Base-by-base conservation (phyloP, 2,329 filamentous ascomycete species). In the Pseudopithomyces maydicus region DNA sequence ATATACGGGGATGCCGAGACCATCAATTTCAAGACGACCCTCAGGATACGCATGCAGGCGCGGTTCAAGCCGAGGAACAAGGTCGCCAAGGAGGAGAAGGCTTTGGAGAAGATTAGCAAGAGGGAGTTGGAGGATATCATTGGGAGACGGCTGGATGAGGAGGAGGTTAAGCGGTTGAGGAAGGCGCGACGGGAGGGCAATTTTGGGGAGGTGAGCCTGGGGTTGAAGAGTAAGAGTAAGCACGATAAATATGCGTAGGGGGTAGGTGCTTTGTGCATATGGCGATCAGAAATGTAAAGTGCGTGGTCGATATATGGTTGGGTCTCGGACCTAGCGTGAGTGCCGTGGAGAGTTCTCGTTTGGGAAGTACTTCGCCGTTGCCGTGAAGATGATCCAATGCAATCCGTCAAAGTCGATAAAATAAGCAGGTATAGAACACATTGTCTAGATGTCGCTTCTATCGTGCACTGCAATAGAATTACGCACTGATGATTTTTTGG, bases 1-100 rank as follows among this genome's bases (percentile, higher is more conserved):
- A 93, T 64, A 81, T 96, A 12, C 86, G 91, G 32, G 92, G 92
- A 97, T 74, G 89, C 86, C 7, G 85, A 88, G 14, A 78, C 80
- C 8, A 85, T 88, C 49, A 84, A 81, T 4, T 90, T 90, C 69
- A 85, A 84, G 66, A 92, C 91, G 10, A 89, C 88, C 6, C 74
- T 96, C 58, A 84, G 91, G 48, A 85, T 98, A 67, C 89, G 93
- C 52, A 97, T 98, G 93, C 94, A 98, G 79, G 92, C 94, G 20
- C 84, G 91, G 49, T 98, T 96, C 80, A 97, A 97, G 81, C 93
- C 94, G 8, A 85, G 85, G 61, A 77, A 95, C 44, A 90, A 89
- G 76, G 89, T 89, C 10, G 85, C 83, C 0, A 96, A 93, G 78
- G 92, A 93, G 72, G 90, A 91, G 62, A 95, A 90, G 79, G 90